Conservation (phyloP, 2,329 filamentous ascomycete species). For the Aspergillus pseudoterreus region DNA sequence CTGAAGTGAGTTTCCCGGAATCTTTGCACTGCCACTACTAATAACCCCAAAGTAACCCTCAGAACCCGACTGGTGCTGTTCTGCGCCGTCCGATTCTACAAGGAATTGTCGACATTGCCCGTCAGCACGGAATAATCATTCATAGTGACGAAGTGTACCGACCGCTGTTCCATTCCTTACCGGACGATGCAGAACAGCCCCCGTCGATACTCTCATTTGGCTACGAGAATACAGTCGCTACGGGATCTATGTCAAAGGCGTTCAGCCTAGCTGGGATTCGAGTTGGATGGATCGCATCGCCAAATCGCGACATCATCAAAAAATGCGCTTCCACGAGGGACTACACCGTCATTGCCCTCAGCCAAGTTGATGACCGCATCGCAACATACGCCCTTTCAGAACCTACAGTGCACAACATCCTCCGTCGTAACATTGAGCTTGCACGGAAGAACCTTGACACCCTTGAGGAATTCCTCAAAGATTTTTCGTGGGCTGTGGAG, state of each 20-base stretch:
- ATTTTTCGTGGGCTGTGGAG: constrained; percentile 55
- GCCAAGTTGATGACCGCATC: constrained; percentile 69
- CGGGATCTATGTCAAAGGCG: constrained; percentile 77
- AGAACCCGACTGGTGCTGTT: constrained; percentile 74
- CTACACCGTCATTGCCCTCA: constrained; percentile 77
- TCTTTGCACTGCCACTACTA: not conserved
- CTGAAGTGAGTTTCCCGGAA: constrained; percentile 46
- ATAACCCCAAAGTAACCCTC: constrained; percentile 56
- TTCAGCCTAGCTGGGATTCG: constrained; percentile 75
- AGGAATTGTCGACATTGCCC: constrained; percentile 60
- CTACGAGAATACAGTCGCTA: constrained; percentile 64
- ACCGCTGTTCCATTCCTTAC: constrained; percentile 66
- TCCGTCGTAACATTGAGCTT: constrained; percentile 58
- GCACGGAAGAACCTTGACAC: constrained; percentile 62
- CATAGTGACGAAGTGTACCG: constrained; percentile 78
- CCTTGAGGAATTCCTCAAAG: constrained; percentile 59
- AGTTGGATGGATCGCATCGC: constrained; percentile 71
- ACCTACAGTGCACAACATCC: constrained; percentile 55
- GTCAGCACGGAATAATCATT: constrained; percentile 59
- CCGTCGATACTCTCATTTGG: constrained; percentile 67
- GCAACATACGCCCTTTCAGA: constrained; percentile 66
- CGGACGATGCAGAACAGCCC: constrained; percentile 47
- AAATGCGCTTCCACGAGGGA: constrained; percentile 61
- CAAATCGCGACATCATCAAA: constrained; percentile 56
- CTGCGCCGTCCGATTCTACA: constrained; percentile 59